These are phyloP conservation scores for Arabis alpina DNA, from an alignment of 345 rosid species.

Conservation along the genomic window DNA sequence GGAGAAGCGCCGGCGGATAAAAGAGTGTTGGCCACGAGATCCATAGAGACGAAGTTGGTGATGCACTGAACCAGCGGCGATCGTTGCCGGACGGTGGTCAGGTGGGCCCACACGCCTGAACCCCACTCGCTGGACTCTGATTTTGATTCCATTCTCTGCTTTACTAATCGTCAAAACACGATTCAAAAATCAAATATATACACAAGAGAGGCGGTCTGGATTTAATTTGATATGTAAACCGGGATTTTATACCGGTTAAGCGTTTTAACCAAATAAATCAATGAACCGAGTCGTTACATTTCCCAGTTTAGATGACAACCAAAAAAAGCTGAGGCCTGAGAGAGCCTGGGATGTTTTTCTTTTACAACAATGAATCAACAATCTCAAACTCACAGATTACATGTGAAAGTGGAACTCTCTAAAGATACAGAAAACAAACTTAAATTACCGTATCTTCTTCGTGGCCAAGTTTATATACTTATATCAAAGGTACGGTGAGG, in stretches of 20 bases:
- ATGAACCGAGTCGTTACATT: constrained; percentile 19
- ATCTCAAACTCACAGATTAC: constrained; percentile 27
- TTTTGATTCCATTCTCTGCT: constrained; percentile 31
- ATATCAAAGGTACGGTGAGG: background rate
- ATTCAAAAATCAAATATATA: constrained; percentile 2
- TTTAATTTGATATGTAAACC: background rate
- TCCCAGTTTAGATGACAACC: background rate
- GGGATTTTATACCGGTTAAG: constrained; percentile 12
- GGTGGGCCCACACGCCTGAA: constrained; percentile 46
- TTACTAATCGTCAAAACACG: background rate
- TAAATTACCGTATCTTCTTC: background rate
- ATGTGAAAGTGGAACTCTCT: constrained; percentile 22
- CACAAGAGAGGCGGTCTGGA: constrained; percentile 22
- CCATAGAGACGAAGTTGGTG: constrained; percentile 94
- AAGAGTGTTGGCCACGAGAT: constrained; percentile 82
- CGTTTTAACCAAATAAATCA: constrained; percentile 2
- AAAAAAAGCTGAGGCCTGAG: background rate
- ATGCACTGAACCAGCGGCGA: constrained; percentile 91
- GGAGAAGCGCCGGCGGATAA: constrained; percentile 92
- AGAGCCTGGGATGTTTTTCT: constrained; percentile 19
- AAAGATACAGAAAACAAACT: constrained; percentile 13
- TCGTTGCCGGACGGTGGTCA: constrained; percentile 51
- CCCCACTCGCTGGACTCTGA: constrained; percentile 30
- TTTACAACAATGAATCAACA: constrained; percentile 34
- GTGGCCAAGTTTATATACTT: constrained; percentile 29